Conservation (phyloP, 2,329 filamentous ascomycete species). For the Stemphylium beticola region DNA sequence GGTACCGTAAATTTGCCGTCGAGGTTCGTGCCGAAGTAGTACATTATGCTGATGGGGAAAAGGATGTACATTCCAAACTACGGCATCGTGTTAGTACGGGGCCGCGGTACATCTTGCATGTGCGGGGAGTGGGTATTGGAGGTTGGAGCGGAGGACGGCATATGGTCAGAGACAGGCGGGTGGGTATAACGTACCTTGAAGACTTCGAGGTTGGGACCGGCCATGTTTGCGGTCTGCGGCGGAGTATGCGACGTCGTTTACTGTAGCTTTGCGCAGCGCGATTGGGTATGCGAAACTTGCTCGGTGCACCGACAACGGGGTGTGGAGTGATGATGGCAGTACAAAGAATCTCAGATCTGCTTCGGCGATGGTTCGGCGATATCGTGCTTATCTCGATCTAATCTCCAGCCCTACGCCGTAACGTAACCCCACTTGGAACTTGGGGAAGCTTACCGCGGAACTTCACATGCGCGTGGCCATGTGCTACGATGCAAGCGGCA, state of each 20-base stretch:
- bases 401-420: constrained; percentile 9
- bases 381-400: constrained; percentile 2
- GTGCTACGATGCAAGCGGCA: too few relatives aligned
- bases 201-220: constrained; percentile 88
- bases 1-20: constrained; percentile 82
- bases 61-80: constrained; percentile 99
- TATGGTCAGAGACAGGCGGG: constrained; percentile 3
- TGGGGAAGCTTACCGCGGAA: neutral
- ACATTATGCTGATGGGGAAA: constrained; percentile 99
- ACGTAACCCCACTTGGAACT: constrained; percentile 6
- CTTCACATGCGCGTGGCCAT: constrained; percentile 3
- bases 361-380: constrained; percentile 13
- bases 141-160: neutral
- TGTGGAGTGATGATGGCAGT: constrained; percentile 10
- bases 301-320: neutral
- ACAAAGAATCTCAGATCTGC: constrained; percentile 8
- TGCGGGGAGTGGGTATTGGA: too few relatives aligned
- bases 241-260: neutral
- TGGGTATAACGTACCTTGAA: constrained; percentile 72
- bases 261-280: neutral
- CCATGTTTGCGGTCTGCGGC: constrained; percentile 61
- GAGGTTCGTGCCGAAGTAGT: constrained; percentile 99
- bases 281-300: neutral
- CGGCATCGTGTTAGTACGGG: neutral
- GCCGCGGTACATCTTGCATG: neutral